Evolutionary conservation across 1,139 yeast species (phyloP).

Genomic region (Taphrina flavorubra): DNA sequence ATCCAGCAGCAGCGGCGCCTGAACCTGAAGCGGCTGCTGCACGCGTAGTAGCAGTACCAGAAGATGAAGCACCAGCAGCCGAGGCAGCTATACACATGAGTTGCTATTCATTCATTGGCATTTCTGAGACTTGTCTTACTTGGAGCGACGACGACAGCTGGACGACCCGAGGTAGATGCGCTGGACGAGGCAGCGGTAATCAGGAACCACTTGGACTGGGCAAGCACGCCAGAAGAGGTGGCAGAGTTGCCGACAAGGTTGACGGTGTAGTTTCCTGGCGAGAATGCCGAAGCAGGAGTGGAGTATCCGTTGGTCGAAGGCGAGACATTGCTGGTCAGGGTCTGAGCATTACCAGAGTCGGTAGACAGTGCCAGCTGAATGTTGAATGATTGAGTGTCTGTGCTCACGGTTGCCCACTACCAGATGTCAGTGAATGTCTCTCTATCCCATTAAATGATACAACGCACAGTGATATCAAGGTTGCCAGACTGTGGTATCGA

Average conservation of each 20-base stretch:
- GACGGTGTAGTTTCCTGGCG: constrained; percentile 40
- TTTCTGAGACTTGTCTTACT: background rate
- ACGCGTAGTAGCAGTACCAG: constrained; percentile 22
- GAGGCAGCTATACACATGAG: constrained; percentile 12
- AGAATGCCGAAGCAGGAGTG: constrained; percentile 33
- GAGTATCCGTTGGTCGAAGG: constrained; percentile 37
- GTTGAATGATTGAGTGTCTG: constrained; percentile 36
- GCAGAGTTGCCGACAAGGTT: constrained; percentile 39
- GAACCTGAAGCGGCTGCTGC: constrained; percentile 35
- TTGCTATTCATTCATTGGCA: background rate
- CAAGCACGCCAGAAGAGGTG: constrained; percentile 37
- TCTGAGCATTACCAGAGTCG: constrained; percentile 40
- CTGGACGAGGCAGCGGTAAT: constrained; percentile 34
- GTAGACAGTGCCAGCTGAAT: constrained; percentile 39
- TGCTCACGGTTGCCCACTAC: constrained; percentile 33
- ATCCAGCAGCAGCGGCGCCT: constrained; percentile 20
- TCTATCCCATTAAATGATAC: background rate
- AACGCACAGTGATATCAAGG: constrained; percentile 28
- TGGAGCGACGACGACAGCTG: constrained; percentile 20
- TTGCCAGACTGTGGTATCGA: constrained; percentile 35
- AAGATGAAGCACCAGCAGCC: constrained; percentile 7
- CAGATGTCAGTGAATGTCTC: background rate
- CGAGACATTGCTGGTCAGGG: constrained; percentile 32
- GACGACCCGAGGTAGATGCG: constrained; percentile 18
- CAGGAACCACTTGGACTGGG: constrained; percentile 38